Conservation (phyloP, 139 green algal species). For the Auxenochlorella pyrenoidosa region DNA sequence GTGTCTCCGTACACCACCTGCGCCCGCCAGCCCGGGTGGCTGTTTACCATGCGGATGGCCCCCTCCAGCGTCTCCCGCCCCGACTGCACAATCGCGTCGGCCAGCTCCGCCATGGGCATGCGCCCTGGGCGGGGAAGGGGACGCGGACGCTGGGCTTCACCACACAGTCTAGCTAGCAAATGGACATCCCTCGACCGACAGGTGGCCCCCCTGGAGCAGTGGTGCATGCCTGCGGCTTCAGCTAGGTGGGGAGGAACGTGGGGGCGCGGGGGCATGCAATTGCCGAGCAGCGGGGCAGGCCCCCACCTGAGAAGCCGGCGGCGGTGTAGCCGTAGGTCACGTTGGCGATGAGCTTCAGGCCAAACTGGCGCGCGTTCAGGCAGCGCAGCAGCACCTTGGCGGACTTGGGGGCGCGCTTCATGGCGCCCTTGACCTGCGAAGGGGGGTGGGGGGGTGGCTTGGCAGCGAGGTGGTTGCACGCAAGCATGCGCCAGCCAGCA, state of each 20-base stretch:
- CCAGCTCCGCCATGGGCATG: slow-evolving; percentile 97
- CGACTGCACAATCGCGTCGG: slow-evolving; percentile 93
- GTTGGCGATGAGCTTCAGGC: slow-evolving; percentile 98
- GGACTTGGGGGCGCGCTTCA: slow-evolving; percentile 75
- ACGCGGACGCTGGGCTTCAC: not conserved
- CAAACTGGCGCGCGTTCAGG: slow-evolving; percentile 96
- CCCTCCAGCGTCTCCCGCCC: slow-evolving; percentile 90
- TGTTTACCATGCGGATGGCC: slow-evolving; percentile 86
- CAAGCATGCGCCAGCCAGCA: no score
- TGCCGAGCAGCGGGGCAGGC: not conserved
- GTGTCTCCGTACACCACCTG: slow-evolving; percentile 89
- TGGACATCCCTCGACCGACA: no score
- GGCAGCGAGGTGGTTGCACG: no score
- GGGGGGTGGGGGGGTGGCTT: no score
- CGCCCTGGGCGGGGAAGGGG: slow-evolving; percentile 59
- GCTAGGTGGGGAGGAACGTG: no score
- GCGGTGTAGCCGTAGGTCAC: slow-evolving; percentile 92
- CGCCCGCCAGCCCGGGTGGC: slow-evolving; percentile 72
- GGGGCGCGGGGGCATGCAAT: not conserved
- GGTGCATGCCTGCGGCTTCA: no score
- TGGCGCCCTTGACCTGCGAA: slow-evolving; percentile 76
- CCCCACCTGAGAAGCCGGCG: slow-evolving; percentile 75
- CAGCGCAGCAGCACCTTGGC: slow-evolving; percentile 83
- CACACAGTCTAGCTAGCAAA: no score
- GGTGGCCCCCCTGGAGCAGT: no score